A percentile compares a stretch with the other conserved stretches of the same genome.
phyloP scores from a whole-genome alignment of 192 early-diverging fungal genomes.

The Phlyctochytrium planicorne region DNA sequence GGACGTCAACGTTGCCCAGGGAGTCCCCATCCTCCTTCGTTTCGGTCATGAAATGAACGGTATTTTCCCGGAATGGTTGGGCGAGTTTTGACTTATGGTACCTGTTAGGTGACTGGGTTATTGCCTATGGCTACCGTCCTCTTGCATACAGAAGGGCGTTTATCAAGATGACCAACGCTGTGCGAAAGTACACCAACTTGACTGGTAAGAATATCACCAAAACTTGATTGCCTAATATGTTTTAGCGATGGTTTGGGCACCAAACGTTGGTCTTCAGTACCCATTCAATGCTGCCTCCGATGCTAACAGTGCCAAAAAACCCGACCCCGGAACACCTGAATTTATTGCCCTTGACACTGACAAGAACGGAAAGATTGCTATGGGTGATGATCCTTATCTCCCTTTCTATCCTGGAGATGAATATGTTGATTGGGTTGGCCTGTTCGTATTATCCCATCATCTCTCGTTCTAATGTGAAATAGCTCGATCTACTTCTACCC shows the following conservation, averaged over 20 bases:
- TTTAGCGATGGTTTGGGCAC: slow-evolving; percentile 49
- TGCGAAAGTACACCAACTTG: slow-evolving; percentile 41
- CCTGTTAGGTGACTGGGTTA: slow-evolving; percentile 27
- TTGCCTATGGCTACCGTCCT: slow-evolving; percentile 31
- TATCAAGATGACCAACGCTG: slow-evolving; percentile 27
- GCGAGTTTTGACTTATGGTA: not conserved
- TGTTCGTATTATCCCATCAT: slow-evolving; percentile 36
- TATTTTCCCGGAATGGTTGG: not conserved
- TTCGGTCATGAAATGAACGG: slow-evolving; percentile 56
- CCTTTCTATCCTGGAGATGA: slow-evolving; percentile 46
- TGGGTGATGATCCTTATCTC: slow-evolving; percentile 36
- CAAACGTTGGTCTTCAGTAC: slow-evolving; percentile 45
- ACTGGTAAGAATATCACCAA: slow-evolving; percentile 24
- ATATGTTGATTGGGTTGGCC: slow-evolving; percentile 46
- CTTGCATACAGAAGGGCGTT: slow-evolving; percentile 23
- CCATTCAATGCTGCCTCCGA: slow-evolving; percentile 28
- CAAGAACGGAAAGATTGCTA: slow-evolving; percentile 28
- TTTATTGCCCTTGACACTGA: slow-evolving; percentile 39
- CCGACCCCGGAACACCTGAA: slow-evolving; percentile 6
- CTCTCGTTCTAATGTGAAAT: slow-evolving; percentile 5
- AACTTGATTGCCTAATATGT: not conserved
- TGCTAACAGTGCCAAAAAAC: slow-evolving; percentile 2
- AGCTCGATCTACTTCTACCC: slow-evolving; percentile 14
- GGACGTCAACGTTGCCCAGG: slow-evolving; percentile 28
- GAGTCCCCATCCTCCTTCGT: slow-evolving; percentile 41